phyloP scores from a whole-genome alignment of 140 eudicot species.

The Cichorium intybus region DNA sequence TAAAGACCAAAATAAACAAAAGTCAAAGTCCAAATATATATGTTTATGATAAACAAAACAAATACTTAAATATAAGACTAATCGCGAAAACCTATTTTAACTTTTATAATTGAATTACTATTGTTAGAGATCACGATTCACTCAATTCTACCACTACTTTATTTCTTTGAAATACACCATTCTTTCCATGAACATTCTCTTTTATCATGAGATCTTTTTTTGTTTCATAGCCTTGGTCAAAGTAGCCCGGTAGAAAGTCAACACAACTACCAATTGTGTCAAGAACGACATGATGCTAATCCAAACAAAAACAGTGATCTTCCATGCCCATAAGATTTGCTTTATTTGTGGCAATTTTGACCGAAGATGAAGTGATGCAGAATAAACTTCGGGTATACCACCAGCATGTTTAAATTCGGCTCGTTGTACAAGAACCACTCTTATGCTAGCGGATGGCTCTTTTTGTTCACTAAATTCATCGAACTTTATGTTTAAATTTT shows the following conservation, averaged over 20 bases:
- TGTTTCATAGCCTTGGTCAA: not conserved
- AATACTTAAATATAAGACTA: too few relatives aligned
- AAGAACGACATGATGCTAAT: constrained; percentile 26
- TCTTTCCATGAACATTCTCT: too few relatives aligned
- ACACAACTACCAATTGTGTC: constrained; percentile 20
- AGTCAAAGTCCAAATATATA: too few relatives aligned
- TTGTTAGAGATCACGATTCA: too few relatives aligned
- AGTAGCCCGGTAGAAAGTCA: constrained; percentile 32
- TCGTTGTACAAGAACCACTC: constrained; percentile 44
- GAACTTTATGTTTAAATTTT: constrained; percentile 27
- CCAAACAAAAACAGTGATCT: constrained; percentile 47
- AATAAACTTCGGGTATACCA: constrained; percentile 47
- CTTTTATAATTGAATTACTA: too few relatives aligned
- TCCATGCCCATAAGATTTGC: constrained; percentile 42
- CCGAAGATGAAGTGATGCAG: constrained; percentile 27
- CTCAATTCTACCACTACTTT: too few relatives aligned
- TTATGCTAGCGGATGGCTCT: constrained; percentile 39
- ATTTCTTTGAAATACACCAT: too few relatives aligned
- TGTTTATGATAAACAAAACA: too few relatives aligned
- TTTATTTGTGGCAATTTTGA: constrained; percentile 37
- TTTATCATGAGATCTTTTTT: too few relatives aligned
- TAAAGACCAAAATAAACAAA: too few relatives aligned
- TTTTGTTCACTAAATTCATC: constrained; percentile 33
- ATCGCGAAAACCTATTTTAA: too few relatives aligned
- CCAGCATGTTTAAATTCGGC: constrained; percentile 39